These are phyloP conservation scores for Cladorrhinum sp. DNA, from an alignment of 2,329 filamentous ascomycete species.

Conservation along the genomic window DNA sequence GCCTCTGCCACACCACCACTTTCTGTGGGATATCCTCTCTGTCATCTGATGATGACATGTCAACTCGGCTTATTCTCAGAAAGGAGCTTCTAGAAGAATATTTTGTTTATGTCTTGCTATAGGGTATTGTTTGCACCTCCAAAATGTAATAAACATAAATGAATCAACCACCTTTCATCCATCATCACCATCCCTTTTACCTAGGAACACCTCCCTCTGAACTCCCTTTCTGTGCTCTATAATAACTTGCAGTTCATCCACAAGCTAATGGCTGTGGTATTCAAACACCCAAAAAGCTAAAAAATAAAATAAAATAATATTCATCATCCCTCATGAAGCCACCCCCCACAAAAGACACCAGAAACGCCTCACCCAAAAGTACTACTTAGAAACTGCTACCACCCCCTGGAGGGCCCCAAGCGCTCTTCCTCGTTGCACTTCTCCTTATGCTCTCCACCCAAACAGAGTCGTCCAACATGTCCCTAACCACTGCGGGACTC, in stretches of 20 bases:
- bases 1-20: conserved; percentile 9
- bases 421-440: conserved; percentile 64
- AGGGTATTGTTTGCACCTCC: not conserved
- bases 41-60: not conserved
- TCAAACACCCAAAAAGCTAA: not conserved
- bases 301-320: not conserved
- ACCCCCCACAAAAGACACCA: not conserved
- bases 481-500: conserved; percentile 73
- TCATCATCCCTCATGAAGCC: not conserved
- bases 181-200: not conserved
- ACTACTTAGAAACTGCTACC: conserved; percentile 1
- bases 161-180: not conserved
- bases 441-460: conserved; percentile 92
- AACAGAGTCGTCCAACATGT: conserved; percentile 81
- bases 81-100: not conserved
- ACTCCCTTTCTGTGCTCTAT: not conserved
- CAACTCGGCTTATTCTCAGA: not conserved
- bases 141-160: not conserved
- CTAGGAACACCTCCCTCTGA: not conserved
- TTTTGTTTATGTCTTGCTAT: not conserved
- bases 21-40: not conserved
- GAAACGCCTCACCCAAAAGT: not conserved
- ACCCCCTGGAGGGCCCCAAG: conserved; percentile 18
- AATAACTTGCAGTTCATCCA: not conserved
- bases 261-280: not conserved